Evolutionary conservation across 768 basidiomycete species (phyloP), one percentile per base, ranked within the genome.

Genomic region (Tricholoma terreum): DNA sequence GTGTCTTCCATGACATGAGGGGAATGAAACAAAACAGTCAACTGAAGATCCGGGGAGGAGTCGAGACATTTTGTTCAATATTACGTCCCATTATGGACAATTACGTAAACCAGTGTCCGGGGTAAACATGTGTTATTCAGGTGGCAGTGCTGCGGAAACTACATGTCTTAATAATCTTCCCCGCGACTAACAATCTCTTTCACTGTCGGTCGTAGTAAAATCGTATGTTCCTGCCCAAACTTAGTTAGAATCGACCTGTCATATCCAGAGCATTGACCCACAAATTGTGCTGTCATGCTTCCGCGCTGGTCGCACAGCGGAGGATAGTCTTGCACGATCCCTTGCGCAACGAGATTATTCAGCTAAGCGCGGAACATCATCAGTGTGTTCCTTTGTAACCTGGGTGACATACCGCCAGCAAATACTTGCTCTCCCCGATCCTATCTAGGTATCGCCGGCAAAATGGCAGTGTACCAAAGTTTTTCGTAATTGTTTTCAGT

Each of bases 381-480:
- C 31, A 42, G n/a, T 30, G 14, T 34, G 17, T 52, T 19, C 30
- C 48, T 33, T 42, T 45, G 48, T 31, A 43, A 54, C 43, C 6
- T 38, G 51, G 22, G 6, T 19, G n/a, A 74, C 83, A 58, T 56
- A 97, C 92, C 56, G 92, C 96, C 38, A 98, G 77, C 17, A 98
- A 76, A 70, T 99, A 96, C 71, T 89, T 93, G 76, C 84, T 92
- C 76, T 98, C 94, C 12, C 97, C 97, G 4, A 79, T 75, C 22
- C 95, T 86, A 67, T 98, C 97, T 17, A 99, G 83, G 72, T 99
- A 99, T 59, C 97, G 81, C 64, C 95, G 84, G 71, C 96, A 98
- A 73, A 92, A 99, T 3, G 97, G 95, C 58, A 98, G 73, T 10
- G 96, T 96, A 27, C 94, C 95, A 69, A 99, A 99, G 71, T 91